Evolutionary conservation across 805 yeast genomes (phyloP).

Genomic region (Ogataea saltuana): DNA sequence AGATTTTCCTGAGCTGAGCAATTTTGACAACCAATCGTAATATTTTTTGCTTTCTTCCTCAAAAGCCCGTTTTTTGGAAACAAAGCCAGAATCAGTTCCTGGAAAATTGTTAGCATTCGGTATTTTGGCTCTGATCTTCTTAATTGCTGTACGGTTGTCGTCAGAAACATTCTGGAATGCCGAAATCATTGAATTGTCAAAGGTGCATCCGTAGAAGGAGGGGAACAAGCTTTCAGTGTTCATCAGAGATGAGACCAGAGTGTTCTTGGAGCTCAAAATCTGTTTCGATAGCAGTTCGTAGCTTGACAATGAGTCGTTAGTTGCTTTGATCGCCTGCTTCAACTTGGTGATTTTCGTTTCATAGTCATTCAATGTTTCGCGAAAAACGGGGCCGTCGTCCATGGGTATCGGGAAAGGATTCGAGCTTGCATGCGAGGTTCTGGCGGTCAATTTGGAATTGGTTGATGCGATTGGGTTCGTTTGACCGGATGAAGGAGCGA

Average conservation of each 20-base stretch:
- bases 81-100: conserved; percentile 19
- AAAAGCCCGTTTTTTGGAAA: conserved; percentile 28
- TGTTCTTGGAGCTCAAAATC: conserved; percentile 15
- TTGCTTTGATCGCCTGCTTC: conserved; percentile 18
- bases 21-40: conserved; percentile 39
- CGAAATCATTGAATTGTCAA: conserved; percentile 14
- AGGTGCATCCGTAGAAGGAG: conserved; percentile 17
- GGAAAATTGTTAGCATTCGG: conserved; percentile 13
- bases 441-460: background rate
- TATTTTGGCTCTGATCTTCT: conserved; percentile 17
- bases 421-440: background rate
- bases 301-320: conserved; percentile 17
- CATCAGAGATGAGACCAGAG: conserved; percentile 15
- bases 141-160: conserved; percentile 20
- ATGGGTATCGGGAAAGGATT: conserved; percentile 33
- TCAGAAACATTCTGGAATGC: conserved; percentile 20
- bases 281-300: conserved; percentile 26
- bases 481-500: background rate
- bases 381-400: conserved; percentile 41
- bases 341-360: conserved; percentile 29
- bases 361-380: conserved; percentile 31
- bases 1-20: conserved; percentile 36
- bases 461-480: background rate
- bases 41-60: conserved; percentile 40
- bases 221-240: conserved; percentile 16